Evolutionary conservation across 1,284 basidiomycete species (phyloP), one percentile per base, ranked within the genome.

Genomic region (Pseudozyma tsukubaensis): DNA sequence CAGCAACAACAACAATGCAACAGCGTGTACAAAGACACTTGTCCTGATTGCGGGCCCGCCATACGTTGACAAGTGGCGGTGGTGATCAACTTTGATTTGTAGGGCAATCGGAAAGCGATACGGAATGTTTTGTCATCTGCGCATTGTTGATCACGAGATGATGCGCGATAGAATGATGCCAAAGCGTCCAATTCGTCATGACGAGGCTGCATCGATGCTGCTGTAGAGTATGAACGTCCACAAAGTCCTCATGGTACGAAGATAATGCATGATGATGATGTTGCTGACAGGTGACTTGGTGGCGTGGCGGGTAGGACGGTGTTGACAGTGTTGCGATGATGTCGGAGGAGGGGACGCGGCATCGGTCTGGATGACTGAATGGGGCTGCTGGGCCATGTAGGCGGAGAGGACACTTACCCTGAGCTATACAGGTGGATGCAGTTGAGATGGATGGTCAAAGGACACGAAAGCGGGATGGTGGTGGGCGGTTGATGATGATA

Each of bases 351-450:
- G 43, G 44, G 36, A 60, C 44, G 50, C 40, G 53, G 32, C n/a
- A 37, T 3, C 24, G 24, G 24, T 58, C 54, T 62, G 60, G 56
- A 59, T 55, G 59, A 50, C 40, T 53, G 24, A 29, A 59, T 43
- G 9, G 44, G 45, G 45, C 12, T 37, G 12, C 11, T 21, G 44
- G 42, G 13, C 12, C 44, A 21, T 18, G 8, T 10, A 11, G 14
- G 44, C 21, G 24, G 11, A 21, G n/a, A 29, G 39, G 34, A 39
- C 52, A 70, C 67, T 64, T 42, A 70, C 67, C 57, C 67, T 70
- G 60, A 53, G 45, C 16, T 60, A 53, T 49, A 59, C 67, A 64
- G 67, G 57, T 49, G 57, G 67, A 70, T 66, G 48, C 44, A 40
- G 37, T 45, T 50, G 67, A 50, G 63, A 29, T 29, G 24, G 57